These are phyloP conservation scores for Verticillium nonalfalfae DNA, from an alignment of 2,329 filamentous ascomycete genomes.

Conservation along the genomic window DNA sequence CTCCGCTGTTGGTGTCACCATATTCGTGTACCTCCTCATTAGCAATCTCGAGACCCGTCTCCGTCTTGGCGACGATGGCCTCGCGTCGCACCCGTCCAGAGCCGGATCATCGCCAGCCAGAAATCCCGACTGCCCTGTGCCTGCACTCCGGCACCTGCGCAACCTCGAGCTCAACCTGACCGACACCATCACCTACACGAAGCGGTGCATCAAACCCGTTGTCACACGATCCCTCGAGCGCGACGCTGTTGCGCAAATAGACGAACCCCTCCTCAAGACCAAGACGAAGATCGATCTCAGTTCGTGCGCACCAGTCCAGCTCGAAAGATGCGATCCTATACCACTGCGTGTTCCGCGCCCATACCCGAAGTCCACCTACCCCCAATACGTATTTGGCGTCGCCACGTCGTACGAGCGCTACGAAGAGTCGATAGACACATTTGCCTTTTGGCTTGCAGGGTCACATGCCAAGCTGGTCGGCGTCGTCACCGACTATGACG, in stretches of 20 bases:
- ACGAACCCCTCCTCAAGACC: constrained; percentile 26
- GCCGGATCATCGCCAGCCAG: not conserved
- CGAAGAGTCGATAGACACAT: constrained; percentile 40
- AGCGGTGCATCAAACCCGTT: constrained; percentile 34
- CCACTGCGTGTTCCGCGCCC: constrained; percentile 37
- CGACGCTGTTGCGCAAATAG: constrained; percentile 27
- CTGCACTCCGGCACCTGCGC: constrained; percentile 19
- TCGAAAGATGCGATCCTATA: constrained; percentile 34
- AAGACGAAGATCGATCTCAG: constrained; percentile 18
- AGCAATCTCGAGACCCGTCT: not conserved
- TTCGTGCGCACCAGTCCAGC: constrained; percentile 16
- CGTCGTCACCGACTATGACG: constrained; percentile 36
- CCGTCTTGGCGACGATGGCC: not conserved
- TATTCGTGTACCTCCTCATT: constrained; percentile 1
- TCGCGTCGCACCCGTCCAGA: not conserved
- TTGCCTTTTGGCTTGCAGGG: constrained; percentile 49
- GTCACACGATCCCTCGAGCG: constrained; percentile 26
- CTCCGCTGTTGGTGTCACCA: not conserved
- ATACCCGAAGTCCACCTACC: constrained; percentile 34
- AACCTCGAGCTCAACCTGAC: constrained; percentile 26
- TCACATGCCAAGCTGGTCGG: constrained; percentile 45
- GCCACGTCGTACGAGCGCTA: constrained; percentile 46
- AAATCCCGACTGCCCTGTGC: not conserved
- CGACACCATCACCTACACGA: constrained; percentile 34
- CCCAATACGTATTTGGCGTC: constrained; percentile 51